Percentiles rank a stretch among this genome's conserved stretches.
phyloP scores from a whole-genome alignment of 179 eudicot species.

The Drosera spatulata region DNA sequence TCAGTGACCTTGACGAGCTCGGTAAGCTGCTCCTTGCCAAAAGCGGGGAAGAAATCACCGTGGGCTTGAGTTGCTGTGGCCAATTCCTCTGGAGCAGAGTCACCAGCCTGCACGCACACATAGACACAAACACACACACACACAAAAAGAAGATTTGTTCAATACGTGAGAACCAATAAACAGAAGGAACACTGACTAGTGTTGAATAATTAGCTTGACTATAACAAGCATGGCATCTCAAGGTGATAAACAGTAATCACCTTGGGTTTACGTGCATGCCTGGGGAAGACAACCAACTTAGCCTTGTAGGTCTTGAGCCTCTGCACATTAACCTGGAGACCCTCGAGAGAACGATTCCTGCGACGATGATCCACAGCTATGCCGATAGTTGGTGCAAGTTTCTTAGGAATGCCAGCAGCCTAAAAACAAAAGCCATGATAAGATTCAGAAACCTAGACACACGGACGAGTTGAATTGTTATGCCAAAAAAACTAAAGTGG shows the following conservation, averaged over 20 bases:
- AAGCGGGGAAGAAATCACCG: constrained; percentile 47
- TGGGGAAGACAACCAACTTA: constrained; percentile 87
- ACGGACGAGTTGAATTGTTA: too few relatives aligned
- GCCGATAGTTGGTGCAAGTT: constrained; percentile 82
- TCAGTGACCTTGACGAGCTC: constrained; percentile 64
- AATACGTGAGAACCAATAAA: too few relatives aligned
- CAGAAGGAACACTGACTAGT: too few relatives aligned
- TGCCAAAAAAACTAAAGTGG: too few relatives aligned
- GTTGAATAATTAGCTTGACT: too few relatives aligned
- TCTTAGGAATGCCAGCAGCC: constrained; percentile 82
- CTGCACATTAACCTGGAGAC: constrained; percentile 56
- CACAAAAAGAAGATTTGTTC: too few relatives aligned
- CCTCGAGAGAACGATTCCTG: constrained; percentile 65
- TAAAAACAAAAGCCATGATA: background rate
- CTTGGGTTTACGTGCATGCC: constrained; percentile 56
- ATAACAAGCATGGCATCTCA: too few relatives aligned
- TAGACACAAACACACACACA: too few relatives aligned
- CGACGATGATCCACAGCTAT: constrained; percentile 82
- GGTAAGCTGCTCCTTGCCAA: constrained; percentile 32
- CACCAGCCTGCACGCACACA: too few relatives aligned
- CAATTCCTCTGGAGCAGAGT: constrained; percentile 63
- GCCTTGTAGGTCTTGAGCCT: constrained; percentile 83
- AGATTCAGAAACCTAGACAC: too few relatives aligned
- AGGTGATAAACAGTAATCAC: too few relatives aligned
- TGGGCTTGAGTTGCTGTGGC: constrained; percentile 68